A percentile compares a stretch with the other conserved stretches of the same genome.
These are phyloP conservation scores for Plasmodium relictum DNA, from an alignment of 169 alveolate genomes.

Conservation along the genomic window DNA sequence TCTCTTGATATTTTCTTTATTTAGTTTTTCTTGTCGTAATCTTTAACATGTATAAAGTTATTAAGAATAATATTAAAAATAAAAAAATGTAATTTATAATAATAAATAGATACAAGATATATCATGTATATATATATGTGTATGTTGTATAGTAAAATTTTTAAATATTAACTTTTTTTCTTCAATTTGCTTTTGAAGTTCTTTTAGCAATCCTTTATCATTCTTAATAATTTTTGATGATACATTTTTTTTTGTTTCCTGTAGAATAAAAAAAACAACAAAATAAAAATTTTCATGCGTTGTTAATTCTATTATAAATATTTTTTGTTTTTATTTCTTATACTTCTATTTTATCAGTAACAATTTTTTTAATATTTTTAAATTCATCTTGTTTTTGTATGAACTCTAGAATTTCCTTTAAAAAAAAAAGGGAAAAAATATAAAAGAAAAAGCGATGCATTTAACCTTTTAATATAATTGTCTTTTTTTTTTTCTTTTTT, in stretches of 20 bases:
- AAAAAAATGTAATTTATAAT: not conserved
- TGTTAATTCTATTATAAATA: not conserved
- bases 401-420: constrained; percentile 63
- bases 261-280: not conserved
- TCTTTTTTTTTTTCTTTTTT: not conserved
- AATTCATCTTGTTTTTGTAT: constrained; percentile 72
- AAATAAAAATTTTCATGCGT: not conserved
- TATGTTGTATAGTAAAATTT: not conserved
- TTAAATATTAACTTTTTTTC: constrained; percentile 52
- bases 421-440: constrained; percentile 9
- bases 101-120: not conserved
- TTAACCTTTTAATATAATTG: not conserved
- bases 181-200: constrained; percentile 48
- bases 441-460: no score
- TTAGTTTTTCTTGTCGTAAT: constrained; percentile 21
- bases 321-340: not conserved
- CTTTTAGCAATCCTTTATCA: constrained; percentile 54
- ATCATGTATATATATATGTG: not conserved
- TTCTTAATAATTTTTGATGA: constrained; percentile 35
- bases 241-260: constrained; percentile 10
- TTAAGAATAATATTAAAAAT: not conserved
- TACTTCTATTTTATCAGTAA: constrained; percentile 43
- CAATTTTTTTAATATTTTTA: constrained; percentile 41
- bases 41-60: not conserved
- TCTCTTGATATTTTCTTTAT: constrained; percentile 35